A percentile compares a stretch with the other conserved stretches of the same genome.
Evolutionary conservation across 1,284 basidiomycete species (phyloP).

Genomic region (Exobasidium cylindrosporum): DNA sequence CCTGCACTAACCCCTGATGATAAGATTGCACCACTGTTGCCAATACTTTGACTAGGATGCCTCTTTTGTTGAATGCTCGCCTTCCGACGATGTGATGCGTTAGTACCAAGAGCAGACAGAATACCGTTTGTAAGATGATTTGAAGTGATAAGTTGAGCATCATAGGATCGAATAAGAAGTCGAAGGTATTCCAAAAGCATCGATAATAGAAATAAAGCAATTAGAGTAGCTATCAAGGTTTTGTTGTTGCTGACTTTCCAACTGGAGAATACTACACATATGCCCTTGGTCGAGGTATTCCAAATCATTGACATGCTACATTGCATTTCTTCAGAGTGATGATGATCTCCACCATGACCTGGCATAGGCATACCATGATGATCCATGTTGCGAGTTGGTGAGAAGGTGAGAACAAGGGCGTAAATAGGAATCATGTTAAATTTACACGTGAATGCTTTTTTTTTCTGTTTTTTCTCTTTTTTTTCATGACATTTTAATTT

Average conservation of each 20-base stretch:
- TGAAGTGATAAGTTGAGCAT: conserved; percentile 4
- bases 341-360: conserved; percentile 6
- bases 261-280: conserved; percentile 8
- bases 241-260: background rate
- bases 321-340: background rate
- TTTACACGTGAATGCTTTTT: too few species aligned
- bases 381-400: background rate
- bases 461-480: too few species aligned
- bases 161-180: background rate
- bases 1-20: background rate
- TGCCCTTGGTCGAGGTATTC: background rate
- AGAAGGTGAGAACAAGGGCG: too few species aligned
- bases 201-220: background rate
- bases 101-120: background rate
- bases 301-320: conserved; percentile 10
- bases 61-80: background rate
- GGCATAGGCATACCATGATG: conserved; percentile 11
- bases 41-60: background rate
- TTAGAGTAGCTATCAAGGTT: background rate
- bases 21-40: background rate
- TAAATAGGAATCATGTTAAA: too few species aligned
- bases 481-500: too few species aligned
- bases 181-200: background rate
- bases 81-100: background rate
- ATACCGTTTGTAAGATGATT: background rate